Evolutionary conservation across 352 stramenopile species (phyloP).

Genomic region (Phytophthora hybrid): DNA sequence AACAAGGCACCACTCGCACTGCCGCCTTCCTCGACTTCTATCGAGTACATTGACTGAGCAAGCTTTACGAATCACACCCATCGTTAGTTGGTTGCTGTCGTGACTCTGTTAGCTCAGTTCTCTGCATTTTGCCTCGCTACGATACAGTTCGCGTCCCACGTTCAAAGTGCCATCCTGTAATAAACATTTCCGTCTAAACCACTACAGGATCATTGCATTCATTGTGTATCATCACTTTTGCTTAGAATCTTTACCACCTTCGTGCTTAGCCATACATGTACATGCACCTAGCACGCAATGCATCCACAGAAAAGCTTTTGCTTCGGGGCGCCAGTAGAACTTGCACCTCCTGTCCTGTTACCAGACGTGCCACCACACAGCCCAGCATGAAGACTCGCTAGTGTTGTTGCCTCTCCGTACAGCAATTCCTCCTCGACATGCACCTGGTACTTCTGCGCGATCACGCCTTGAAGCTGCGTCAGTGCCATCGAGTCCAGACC

Average conservation of each 20-base stretch:
- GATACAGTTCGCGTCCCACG: conserved; percentile 3
- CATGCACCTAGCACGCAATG: conserved; percentile 63
- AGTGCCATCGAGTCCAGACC: conserved; percentile 95
- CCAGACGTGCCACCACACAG: conserved; percentile 51
- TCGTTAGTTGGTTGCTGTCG: conserved; percentile 23
- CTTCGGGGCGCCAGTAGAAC: conserved; percentile 37
- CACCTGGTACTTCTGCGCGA: conserved; percentile 90
- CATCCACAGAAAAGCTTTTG: conserved; percentile 77
- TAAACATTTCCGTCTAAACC: conserved; percentile 31
- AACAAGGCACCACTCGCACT: conserved; percentile 33
- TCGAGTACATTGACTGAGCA: conserved; percentile 58
- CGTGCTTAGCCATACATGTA: too few relatives aligned
- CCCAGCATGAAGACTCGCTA: conserved; percentile 82
- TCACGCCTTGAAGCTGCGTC: conserved; percentile 95
- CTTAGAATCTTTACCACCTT: neutral
- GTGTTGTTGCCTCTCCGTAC: conserved; percentile 90
- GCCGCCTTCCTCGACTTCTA: conserved; percentile 41
- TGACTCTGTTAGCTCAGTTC: conserved; percentile 28
- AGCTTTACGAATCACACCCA: conserved; percentile 17
- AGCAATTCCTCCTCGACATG: conserved; percentile 94
- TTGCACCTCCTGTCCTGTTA: conserved; percentile 21
- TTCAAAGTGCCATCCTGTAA: conserved; percentile 37
- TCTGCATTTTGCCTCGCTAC: conserved; percentile 30
- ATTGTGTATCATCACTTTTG: neutral
- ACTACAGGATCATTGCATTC: neutral